Evolutionary conservation across 805 yeast species (phyloP).

Genomic region (Saccharomycopsis babjevae): DNA sequence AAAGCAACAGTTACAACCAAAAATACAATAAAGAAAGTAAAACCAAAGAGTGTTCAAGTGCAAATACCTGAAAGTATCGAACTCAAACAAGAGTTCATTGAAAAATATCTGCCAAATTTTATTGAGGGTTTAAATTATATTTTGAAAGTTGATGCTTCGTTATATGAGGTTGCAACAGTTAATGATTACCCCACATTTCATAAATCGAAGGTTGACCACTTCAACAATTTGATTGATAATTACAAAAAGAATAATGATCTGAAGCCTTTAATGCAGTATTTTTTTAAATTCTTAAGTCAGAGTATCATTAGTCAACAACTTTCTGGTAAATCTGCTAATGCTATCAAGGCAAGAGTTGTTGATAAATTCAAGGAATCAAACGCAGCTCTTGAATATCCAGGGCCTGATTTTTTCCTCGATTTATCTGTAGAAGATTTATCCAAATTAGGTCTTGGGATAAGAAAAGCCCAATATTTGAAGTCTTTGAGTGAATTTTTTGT

Average conservation of each 20-base stretch:
- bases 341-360: slow-evolving; percentile 44
- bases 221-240: slow-evolving; percentile 1
- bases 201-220: background rate
- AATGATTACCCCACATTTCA: slow-evolving; percentile 25
- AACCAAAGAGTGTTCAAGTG: background rate
- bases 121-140: slow-evolving; percentile 27
- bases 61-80: background rate
- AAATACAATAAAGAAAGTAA: background rate
- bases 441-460: slow-evolving; percentile 55
- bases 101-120: slow-evolving; percentile 21
- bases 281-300: slow-evolving; percentile 33
- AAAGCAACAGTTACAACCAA: background rate
- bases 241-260: slow-evolving; percentile 9
- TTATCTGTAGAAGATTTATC: slow-evolving; percentile 40
- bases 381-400: slow-evolving; percentile 31
- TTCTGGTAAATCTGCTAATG: slow-evolving; percentile 69
- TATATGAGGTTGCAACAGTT: slow-evolving; percentile 23
- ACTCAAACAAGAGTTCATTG: background rate
- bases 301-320: slow-evolving; percentile 64
- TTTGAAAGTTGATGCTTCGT: slow-evolving; percentile 29
- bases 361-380: slow-evolving; percentile 1
- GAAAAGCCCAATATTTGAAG: slow-evolving; percentile 55
- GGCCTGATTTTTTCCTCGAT: slow-evolving; percentile 37
- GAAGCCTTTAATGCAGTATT: slow-evolving; percentile 22
- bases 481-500: slow-evolving; percentile 43